Evolutionary conservation across 495 filamentous ascomycete species (phyloP), one percentile per base, ranked within the genome.

Genomic region (Penicillium diatomitis): DNA sequence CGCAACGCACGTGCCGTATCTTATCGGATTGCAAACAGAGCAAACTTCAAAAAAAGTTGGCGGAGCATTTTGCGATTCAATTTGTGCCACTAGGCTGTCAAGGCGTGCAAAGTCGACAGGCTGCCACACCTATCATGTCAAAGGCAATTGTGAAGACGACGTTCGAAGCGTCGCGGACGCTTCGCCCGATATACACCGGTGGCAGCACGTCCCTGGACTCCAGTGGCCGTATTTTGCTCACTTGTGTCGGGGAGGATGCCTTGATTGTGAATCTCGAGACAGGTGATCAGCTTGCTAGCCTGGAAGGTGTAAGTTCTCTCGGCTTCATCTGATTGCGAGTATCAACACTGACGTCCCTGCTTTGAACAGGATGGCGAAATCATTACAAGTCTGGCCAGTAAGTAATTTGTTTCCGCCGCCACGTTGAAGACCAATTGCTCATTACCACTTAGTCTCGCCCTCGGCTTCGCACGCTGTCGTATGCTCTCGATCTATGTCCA

Each of bases 101-200:
- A 20, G 50, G 50, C 47, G 49, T 57, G 43, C 43, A 52, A 50
- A 38, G 52, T 50, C 48, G 41, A 56, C 50, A 56, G 47, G 57
- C 57, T 46, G 54, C 45, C 41, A 47, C 46, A 53, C 33, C 56
- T 43, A 61, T 56, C 52, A 77, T 76, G 74, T 71, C 73, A 38
- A 67, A 73, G 66, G 63, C 63, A 52, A 64, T 65, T 47, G 64
- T 75, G 44, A 85, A 87, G 73, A 96, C 90, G 28, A 94, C 94
- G 37, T 99, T 95, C 63, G 85, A 90, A 64, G 78, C 84, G 46
- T 73, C 72, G 52, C 80, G 83, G 50, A 82, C 85, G 28, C 88
- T 99, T 39, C 87, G 89, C 56, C 94, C 92, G 34, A 89, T 96
- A 39, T 96, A 91, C 65, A 94, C 90, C 31, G 91, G 92, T 48